Percentiles rank a stretch among this genome's conserved stretches.
Conservation (phyloP, 208 protist genomes). For the Crithidia expoeki region DNA sequence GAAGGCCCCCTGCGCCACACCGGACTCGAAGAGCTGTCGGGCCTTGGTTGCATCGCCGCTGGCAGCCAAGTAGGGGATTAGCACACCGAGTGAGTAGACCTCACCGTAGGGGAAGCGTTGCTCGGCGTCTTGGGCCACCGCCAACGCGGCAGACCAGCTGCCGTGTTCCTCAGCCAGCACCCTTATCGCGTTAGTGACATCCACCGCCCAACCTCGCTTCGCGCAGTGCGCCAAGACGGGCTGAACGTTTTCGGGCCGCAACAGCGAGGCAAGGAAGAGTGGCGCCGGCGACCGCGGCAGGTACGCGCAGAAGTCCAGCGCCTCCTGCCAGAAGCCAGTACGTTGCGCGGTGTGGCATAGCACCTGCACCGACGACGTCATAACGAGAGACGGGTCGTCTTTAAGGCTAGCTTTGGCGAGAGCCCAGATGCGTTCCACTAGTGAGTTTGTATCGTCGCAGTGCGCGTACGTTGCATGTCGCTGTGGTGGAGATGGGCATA, state of each 20-base stretch:
- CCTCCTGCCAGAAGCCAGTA: constrained; percentile 70
- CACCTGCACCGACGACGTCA: constrained; percentile 65
- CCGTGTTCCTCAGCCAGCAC: constrained; percentile 70
- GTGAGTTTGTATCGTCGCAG: not conserved
- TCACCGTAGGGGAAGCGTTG: constrained; percentile 60
- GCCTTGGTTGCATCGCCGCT: constrained; percentile 60
- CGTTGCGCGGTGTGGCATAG: constrained; percentile 81
- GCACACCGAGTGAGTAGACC: constrained; percentile 73
- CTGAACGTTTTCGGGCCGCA: constrained; percentile 55
- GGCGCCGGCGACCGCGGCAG: constrained; percentile 60
- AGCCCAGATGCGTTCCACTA: constrained; percentile 50
- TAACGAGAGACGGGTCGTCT: constrained; percentile 55
- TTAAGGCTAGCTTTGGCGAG: constrained; percentile 53
- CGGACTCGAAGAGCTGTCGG: constrained; percentile 54
- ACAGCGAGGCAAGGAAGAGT: constrained; percentile 77
- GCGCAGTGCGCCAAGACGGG: constrained; percentile 48
- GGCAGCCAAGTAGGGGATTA: constrained; percentile 78
- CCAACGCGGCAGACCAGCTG: constrained; percentile 66
- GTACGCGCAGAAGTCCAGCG: constrained; percentile 59
- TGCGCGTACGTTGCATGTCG: not conserved
- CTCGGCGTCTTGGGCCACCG: constrained; percentile 67
- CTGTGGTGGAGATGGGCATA: no score
- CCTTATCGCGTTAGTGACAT: constrained; percentile 71
- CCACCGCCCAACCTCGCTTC: constrained; percentile 47
- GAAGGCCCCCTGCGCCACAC: constrained; percentile 71